Evolutionary conservation across 768 basidiomycete genomes (phyloP), one percentile per base, ranked within the genome.

Genomic region (Tricholoma terreum): DNA sequence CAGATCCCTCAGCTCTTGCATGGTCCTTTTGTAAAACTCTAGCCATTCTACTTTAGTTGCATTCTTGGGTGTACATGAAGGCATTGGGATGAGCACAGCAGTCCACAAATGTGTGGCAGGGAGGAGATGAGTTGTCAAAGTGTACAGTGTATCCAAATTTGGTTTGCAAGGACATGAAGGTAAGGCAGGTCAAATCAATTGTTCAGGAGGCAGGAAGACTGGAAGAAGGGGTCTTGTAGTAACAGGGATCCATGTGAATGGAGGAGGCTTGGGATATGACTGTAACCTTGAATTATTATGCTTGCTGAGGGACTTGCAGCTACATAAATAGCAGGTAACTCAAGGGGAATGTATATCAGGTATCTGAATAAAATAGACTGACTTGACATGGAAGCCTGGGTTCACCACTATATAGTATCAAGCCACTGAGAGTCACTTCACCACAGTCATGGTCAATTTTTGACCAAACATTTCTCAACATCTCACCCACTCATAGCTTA

Each of bases 31-130:
- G n/a, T 74, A 63, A 7, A 64, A 58, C 27, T 63, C 60, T 15
- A 60, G 65, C 38, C 70, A 67, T 57, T 78, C 70, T 55, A 70
- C 73, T 65, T 79, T 80, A 42, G 73, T 70, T n/a, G 71, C 46
- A n/a, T 59, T 58, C 12, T 55, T 54, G 19, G 66, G 60, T 12
- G 76, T 72, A 11, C 67, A 57, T 5, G 53, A 11, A 9, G 79
- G 80, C 1, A 76, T 55, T 1, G 79, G 76, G 4, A 75, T 68
- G 49, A 72, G 64, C 0, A 77, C 73, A 1, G 79, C 77, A 10
- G 75, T 77, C 8, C 84, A 75, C 27, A 82, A 72, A 57, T 78
- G 74, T 0, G 82, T 78, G 4, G 83, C 80, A 6, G 84, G 83
- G 15, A 85, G 63, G 22, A 87, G 57, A 58, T 87, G 84, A 0